Evolutionary conservation across 2,329 filamentous ascomycete species (phyloP), one percentile per base, ranked within the genome.

Genomic region (Colletotrichum horii): DNA sequence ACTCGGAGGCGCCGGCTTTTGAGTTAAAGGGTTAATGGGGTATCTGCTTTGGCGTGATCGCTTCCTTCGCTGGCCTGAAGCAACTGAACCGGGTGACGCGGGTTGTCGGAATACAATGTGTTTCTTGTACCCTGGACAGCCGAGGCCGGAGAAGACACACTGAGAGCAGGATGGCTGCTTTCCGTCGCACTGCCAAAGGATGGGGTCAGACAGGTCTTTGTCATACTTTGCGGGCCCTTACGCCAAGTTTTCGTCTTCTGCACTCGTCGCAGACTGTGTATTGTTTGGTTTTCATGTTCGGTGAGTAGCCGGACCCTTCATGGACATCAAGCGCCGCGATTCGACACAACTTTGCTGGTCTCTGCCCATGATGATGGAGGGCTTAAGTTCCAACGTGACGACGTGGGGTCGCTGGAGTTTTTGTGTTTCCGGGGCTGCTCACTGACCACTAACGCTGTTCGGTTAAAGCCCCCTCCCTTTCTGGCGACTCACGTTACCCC

Each of bases 71-170:
- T 48, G 43, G n/a, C 43, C 43, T 48, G n/a, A 48, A 48, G 43
- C 43, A n/a, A 32, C 14, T 8, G 60, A 64, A 19, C 28, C 8
- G 0, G 32, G 60, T 5, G n/a, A 22, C 7, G 34, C 8, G 32
- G 11, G 60, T 15, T 32, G 32, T 15, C n/a, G 71, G 16, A 81
- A 81, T n/a, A 81, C 79, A 7, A 81, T 60, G 55, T 79, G 78
- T 60, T 80, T 76, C 16, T 78, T 75, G 58, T 81, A 81, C 12
- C 80, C 80, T 4, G 78, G 78, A 24, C 80, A 81, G 5, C 75
- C 48, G 7, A 76, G 77, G 15, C 75, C 66, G 9, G 76, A 75
- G 11, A 74, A 60, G 14, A 62, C 16, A 55, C 80, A 81, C 56
- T 81, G 80, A 2, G 80, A 78, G 52, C 80, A 81, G 6, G 77